These are phyloP conservation scores for Stemphylium beticola DNA, from an alignment of 2,329 filamentous ascomycete genomes.

Conservation along the genomic window DNA sequence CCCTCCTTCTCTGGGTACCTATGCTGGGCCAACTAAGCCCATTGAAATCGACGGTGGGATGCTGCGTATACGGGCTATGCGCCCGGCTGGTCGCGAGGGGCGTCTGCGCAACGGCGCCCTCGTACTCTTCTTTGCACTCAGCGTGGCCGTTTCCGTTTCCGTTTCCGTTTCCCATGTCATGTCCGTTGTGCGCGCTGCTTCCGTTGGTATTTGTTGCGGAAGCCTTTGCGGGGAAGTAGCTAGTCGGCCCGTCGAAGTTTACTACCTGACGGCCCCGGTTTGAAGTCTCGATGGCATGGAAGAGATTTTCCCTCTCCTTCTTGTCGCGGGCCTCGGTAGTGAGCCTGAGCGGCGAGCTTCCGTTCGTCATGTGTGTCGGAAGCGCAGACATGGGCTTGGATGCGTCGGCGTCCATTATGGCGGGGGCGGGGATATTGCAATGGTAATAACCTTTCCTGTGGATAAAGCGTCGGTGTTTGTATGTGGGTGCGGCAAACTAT, in stretches of 20 bases:
- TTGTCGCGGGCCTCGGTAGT: conserved; percentile 55
- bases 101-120: conserved; percentile 58
- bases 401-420: conserved; percentile 51
- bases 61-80: conserved; percentile 57
- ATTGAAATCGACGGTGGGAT: conserved; percentile 61
- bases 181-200: conserved; percentile 18
- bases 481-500: conserved; percentile 5
- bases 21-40: conserved; percentile 63
- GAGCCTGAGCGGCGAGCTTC: conserved; percentile 57
- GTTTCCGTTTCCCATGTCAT: conserved; percentile 32
- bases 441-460: background rate
- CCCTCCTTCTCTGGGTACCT: conserved; percentile 68
- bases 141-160: conserved; percentile 37
- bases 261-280: conserved; percentile 57
- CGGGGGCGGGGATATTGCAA: background rate
- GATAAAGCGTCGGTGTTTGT: background rate
- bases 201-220: conserved; percentile 20
- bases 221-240: conserved; percentile 37
- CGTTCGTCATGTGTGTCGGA: conserved; percentile 64
- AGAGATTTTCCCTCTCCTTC: conserved; percentile 63
- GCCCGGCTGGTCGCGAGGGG: conserved; percentile 61
- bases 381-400: conserved; percentile 59
- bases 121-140: conserved; percentile 59
- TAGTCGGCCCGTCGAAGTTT: conserved; percentile 50
- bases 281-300: conserved; percentile 64